Evolutionary conservation across 495 filamentous ascomycete genomes (phyloP).

Genomic region (Tuber brumale): DNA sequence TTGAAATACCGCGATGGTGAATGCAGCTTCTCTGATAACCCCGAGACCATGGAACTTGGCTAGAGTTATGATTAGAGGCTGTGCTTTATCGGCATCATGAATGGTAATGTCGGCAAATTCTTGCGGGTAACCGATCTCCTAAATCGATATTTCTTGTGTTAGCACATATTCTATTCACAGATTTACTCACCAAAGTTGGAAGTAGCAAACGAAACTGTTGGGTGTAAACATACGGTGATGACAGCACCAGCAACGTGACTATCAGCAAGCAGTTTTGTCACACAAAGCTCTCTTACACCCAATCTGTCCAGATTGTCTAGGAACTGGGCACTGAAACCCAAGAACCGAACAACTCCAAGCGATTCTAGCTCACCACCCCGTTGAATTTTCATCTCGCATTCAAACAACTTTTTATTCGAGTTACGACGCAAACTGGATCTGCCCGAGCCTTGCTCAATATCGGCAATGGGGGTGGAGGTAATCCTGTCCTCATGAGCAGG

Average conservation of each 20-base stretch:
- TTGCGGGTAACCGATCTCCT: conserved; percentile 32
- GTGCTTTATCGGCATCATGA: conserved; percentile 20
- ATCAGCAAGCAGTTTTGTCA: conserved; percentile 40
- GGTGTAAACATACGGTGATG: background rate
- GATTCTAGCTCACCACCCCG: conserved; percentile 31
- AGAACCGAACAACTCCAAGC: conserved; percentile 45
- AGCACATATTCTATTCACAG: background rate
- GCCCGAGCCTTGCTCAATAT: background rate
- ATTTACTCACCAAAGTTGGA: background rate
- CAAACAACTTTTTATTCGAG: conserved; percentile 27
- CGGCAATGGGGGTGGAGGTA: background rate
- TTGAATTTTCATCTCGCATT: conserved; percentile 40
- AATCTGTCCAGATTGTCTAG: background rate
- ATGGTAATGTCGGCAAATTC: conserved; percentile 39
- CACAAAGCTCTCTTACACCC: conserved; percentile 7
- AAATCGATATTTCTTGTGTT: conserved; percentile 10
- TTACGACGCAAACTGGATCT: background rate
- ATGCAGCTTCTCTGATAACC: conserved; percentile 31
- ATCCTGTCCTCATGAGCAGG: background rate
- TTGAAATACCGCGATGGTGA: conserved; percentile 39
- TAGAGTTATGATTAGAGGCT: conserved; percentile 31
- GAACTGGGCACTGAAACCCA: conserved; percentile 37
- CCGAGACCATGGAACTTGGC: conserved; percentile 35
- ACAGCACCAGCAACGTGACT: background rate
- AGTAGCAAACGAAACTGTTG: background rate